Evolutionary conservation across 108 stramenopile genomes (phyloP).

Genomic region (Cyclotella cryptica): DNA sequence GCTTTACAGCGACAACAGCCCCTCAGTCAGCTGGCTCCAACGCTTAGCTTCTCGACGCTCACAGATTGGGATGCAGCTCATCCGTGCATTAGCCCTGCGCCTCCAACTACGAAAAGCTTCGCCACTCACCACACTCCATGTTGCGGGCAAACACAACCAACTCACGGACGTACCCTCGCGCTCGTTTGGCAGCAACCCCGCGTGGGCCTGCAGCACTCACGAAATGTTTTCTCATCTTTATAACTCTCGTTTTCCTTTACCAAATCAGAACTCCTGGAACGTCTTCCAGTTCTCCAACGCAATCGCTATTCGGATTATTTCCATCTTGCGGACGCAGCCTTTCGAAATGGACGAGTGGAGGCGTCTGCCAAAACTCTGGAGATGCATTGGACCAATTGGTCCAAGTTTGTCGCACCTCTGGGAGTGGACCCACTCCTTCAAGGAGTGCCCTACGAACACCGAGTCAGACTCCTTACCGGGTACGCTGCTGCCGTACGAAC

Average conservation of each 20-base stretch:
- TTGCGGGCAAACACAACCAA: no score
- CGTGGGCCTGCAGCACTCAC: background rate
- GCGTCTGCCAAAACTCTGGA: conserved; percentile 29
- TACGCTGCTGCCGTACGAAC: background rate
- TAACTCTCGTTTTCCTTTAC: conserved; percentile 21
- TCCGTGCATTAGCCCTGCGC: no score
- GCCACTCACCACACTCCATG: no score
- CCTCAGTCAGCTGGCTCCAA: no score
- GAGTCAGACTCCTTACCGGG: background rate
- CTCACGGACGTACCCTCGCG: no score
- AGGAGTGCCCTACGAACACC: background rate
- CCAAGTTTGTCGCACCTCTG: conserved; percentile 2
- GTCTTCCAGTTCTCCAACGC: conserved; percentile 13
- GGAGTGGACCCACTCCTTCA: conserved; percentile 30
- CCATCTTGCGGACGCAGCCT: conserved; percentile 25
- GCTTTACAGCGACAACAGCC: no score
- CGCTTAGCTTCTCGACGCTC: no score
- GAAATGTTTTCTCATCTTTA: conserved; percentile 14
- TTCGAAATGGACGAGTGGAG: conserved; percentile 24
- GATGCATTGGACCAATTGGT: conserved; percentile 24
- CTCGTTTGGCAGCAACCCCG: no score
- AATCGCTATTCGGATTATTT: conserved; percentile 7
- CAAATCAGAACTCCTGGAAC: conserved; percentile 33
- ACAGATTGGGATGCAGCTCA: background rate
- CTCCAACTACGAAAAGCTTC: no score